A percentile compares a stretch with the other conserved stretches of the same genome.
These are phyloP conservation scores for Seminavis robusta DNA, from an alignment of 108 stramenopile species.

Conservation along the genomic window DNA sequence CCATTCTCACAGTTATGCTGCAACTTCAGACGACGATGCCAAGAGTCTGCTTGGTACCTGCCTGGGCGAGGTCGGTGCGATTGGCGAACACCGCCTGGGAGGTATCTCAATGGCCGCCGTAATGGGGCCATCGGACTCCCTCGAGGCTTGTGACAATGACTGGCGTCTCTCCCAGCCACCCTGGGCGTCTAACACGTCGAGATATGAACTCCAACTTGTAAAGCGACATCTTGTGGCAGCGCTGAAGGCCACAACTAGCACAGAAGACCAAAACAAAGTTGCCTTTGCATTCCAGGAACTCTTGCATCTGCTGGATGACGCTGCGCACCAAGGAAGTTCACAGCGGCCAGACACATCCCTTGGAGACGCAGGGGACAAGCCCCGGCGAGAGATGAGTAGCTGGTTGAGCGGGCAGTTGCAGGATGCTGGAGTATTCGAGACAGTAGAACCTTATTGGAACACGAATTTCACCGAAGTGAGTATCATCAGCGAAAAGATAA, in stretches of 20 bases:
- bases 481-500: too few species aligned
- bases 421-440: constrained; percentile 53
- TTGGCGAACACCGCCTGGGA: constrained; percentile 60
- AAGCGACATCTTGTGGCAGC: constrained; percentile 64
- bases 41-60: constrained; percentile 62
- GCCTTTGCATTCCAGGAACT: constrained; percentile 83
- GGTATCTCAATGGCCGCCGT: constrained; percentile 25
- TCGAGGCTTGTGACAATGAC: constrained; percentile 17
- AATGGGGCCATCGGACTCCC: constrained; percentile 1
- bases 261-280: constrained; percentile 80
- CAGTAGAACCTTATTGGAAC: constrained; percentile 84
- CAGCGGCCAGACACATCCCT: neutral
- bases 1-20: too few species aligned
- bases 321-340: neutral
- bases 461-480: constrained; percentile 55
- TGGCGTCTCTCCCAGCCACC: constrained; percentile 75
- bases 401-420: constrained; percentile 61
- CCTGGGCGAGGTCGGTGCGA: constrained; percentile 84
- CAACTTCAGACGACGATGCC: too few species aligned
- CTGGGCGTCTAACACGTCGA: constrained; percentile 61
- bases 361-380: too few species aligned
- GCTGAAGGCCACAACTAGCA: constrained; percentile 60
- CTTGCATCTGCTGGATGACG: constrained; percentile 52
- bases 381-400: constrained; percentile 53
- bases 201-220: constrained; percentile 72